These are phyloP conservation scores for Clavaria fumosa DNA, from an alignment of 768 basidiomycete genomes.

Conservation along the genomic window DNA sequence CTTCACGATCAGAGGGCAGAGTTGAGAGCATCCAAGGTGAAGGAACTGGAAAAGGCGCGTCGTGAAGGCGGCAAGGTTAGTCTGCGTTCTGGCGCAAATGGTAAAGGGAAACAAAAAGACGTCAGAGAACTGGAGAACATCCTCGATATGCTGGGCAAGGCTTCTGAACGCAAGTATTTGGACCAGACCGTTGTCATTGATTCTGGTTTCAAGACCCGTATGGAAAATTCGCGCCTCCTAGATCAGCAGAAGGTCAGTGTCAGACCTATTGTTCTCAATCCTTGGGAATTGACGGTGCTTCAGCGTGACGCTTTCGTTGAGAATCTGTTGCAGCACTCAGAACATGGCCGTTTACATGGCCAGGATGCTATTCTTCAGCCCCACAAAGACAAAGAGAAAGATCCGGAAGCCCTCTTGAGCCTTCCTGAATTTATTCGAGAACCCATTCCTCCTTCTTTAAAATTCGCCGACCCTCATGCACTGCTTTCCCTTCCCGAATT, in stretches of 20 bases:
- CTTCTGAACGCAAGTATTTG: slow-evolving; percentile 47
- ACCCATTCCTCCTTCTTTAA: slow-evolving; percentile 23
- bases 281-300: slow-evolving; percentile 6
- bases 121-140: slow-evolving; percentile 53
- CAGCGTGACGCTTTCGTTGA: slow-evolving; percentile 68
- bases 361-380: slow-evolving; percentile 63
- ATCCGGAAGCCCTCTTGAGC: slow-evolving; percentile 37
- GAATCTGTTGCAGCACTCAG: slow-evolving; percentile 53
- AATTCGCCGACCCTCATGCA: slow-evolving; percentile 26
- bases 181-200: slow-evolving; percentile 61
- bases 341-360: slow-evolving; percentile 54
- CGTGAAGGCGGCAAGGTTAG: slow-evolving; percentile 21
- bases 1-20: slow-evolving; percentile 89
- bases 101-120: slow-evolving; percentile 34
- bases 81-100: slow-evolving; percentile 11
- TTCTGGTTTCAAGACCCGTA: slow-evolving; percentile 35
- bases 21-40: slow-evolving; percentile 52
- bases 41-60: slow-evolving; percentile 60
- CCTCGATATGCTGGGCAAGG: slow-evolving; percentile 53
- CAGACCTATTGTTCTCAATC: not conserved
- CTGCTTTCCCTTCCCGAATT: slow-evolving; percentile 46
- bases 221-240: slow-evolving; percentile 40
- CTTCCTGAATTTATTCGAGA: slow-evolving; percentile 54
- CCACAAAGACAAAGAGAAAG: slow-evolving; percentile 23
- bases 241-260: slow-evolving; percentile 47